These are phyloP conservation scores for Pseudonitzschia multistriata DNA, from an alignment of 108 stramenopile species.

Conservation along the genomic window DNA sequence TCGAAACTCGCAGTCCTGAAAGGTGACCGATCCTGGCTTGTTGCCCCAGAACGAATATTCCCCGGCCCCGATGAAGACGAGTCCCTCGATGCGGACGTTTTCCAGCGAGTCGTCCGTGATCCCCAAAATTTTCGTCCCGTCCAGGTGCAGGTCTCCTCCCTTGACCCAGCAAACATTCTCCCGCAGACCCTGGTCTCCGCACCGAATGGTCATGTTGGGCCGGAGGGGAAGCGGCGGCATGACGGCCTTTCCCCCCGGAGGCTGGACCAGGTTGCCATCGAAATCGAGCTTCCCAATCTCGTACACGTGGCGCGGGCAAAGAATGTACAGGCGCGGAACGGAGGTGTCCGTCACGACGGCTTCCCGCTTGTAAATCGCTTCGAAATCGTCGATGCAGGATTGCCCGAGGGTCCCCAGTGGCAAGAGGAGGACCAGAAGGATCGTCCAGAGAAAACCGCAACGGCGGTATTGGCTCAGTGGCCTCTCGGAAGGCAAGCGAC, in stretches of 20 bases:
- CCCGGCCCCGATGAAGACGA: constrained; percentile 34
- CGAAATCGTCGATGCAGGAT: constrained; percentile 32
- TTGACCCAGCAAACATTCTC: constrained; percentile 35
- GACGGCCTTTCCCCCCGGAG: not conserved
- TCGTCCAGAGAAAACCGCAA: not conserved
- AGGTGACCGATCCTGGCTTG: constrained; percentile 41
- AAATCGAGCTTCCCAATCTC: constrained; percentile 30
- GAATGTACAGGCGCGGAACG: constrained; percentile 28
- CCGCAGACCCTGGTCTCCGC: constrained; percentile 34
- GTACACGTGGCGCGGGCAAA: constrained; percentile 25
- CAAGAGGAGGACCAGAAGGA: not conserved
- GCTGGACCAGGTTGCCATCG: constrained; percentile 19
- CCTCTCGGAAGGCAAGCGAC: too few species aligned
- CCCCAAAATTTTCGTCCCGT: constrained; percentile 39
- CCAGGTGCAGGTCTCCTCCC: constrained; percentile 45
- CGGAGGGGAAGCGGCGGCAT: constrained; percentile 31
- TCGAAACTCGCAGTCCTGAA: constrained; percentile 44
- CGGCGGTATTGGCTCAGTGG: not conserved
- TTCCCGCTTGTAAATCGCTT: constrained; percentile 26
- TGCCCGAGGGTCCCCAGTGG: not conserved
- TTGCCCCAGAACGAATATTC: constrained; percentile 38
- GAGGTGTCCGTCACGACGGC: constrained; percentile 21
- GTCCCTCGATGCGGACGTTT: constrained; percentile 35
- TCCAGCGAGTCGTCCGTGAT: constrained; percentile 29
- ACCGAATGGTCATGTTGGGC: constrained; percentile 43